These are phyloP conservation scores for Tolypocladium inflatum DNA, from an alignment of 2,329 filamentous ascomycete species.

Conservation along the genomic window DNA sequence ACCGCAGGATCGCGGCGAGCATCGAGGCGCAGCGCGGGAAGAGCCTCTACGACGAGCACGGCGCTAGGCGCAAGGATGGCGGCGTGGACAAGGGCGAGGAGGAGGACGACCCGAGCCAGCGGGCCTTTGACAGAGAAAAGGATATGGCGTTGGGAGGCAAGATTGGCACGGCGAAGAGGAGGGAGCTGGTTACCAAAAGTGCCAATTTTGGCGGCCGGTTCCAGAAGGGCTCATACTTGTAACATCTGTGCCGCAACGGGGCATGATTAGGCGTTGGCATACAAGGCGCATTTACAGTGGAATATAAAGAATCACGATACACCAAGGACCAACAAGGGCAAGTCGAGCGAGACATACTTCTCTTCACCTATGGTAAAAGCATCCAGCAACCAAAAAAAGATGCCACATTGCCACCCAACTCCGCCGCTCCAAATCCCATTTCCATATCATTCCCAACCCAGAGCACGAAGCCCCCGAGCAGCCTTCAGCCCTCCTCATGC, in stretches of 20 bases:
- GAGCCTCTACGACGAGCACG: slow-evolving; percentile 52
- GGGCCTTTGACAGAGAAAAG: slow-evolving; percentile 85
- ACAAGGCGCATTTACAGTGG: too few relatives aligned
- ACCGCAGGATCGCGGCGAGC: slow-evolving; percentile 35
- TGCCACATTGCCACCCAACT: slow-evolving; percentile 19
- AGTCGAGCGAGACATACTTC: background rate
- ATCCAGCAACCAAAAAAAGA: slow-evolving; percentile 12
- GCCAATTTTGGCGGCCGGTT: slow-evolving; percentile 77
- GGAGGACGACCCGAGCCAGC: slow-evolving; percentile 83
- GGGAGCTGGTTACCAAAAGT: slow-evolving; percentile 70
- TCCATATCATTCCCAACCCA: slow-evolving; percentile 16
- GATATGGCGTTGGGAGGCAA: slow-evolving; percentile 74
- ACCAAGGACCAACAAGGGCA: background rate
- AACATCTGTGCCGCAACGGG: background rate
- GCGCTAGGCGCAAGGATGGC: slow-evolving; percentile 19
- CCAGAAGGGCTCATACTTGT: slow-evolving; percentile 60
- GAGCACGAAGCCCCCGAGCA: slow-evolving; percentile 13
- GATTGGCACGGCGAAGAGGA: slow-evolving; percentile 63
- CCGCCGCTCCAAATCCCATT: slow-evolving; percentile 20
- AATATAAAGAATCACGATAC: background rate
- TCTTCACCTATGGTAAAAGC: background rate
- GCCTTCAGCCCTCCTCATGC: slow-evolving; percentile 1
- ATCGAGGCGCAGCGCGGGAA: slow-evolving; percentile 45
- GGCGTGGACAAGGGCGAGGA: slow-evolving; percentile 36
- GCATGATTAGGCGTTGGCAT: background rate